Evolutionary conservation across 257 asterid genomes (phyloP), one percentile per base, ranked within the genome.

Genomic region (Striga asiatica): DNA sequence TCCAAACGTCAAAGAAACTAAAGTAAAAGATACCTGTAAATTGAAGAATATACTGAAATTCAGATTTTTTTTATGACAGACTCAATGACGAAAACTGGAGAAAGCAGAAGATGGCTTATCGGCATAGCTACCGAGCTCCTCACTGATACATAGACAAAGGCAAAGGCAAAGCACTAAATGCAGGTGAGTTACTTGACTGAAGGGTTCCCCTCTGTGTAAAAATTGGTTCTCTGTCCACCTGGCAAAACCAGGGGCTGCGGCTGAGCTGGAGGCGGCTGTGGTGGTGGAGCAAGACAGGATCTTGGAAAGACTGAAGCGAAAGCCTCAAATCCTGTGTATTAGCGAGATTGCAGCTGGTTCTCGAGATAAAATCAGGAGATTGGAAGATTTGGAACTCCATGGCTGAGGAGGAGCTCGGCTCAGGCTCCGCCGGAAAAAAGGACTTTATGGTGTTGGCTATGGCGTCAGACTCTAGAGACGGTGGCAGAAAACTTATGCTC

Each of bases 201-300:
- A 85, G 95, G 95, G 95, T 82, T 85, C 95, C 93, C 95, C 95
- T 79, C 95, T 85, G 95, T 50, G 86, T 45, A 75, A 71, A 38
- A 79, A 47, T 67, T 84, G 92, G 64, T 67, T 81, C 18, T 63
- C 61, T 65, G 67, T n/a, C n/a, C n/a, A n/a, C n/a, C n/a, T n/a
- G n/a, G n/a, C n/a, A n/a, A n/a, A n/a, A n/a, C n/a, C n/a, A n/a
- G n/a, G n/a, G n/a, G n/a, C n/a, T n/a, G n/a, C n/a, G n/a, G n/a
- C n/a, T n/a, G n/a, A 62, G 87, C 54, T 71, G 86, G 2, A n/a
- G n/a, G n/a, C n/a, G n/a, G 48, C 58, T 67, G 18, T 80, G 79
- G 62, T 78, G 87, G 68, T 73, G 79, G 61, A 76, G 69, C 65
- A 75, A 6, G 39, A 73, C 61, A 0, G 85, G 94, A 60, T 83